Evolutionary conservation across 805 yeast genomes (phyloP), one percentile per base, ranked within the genome.

Genomic region (Hanseniaspora thailandica): DNA sequence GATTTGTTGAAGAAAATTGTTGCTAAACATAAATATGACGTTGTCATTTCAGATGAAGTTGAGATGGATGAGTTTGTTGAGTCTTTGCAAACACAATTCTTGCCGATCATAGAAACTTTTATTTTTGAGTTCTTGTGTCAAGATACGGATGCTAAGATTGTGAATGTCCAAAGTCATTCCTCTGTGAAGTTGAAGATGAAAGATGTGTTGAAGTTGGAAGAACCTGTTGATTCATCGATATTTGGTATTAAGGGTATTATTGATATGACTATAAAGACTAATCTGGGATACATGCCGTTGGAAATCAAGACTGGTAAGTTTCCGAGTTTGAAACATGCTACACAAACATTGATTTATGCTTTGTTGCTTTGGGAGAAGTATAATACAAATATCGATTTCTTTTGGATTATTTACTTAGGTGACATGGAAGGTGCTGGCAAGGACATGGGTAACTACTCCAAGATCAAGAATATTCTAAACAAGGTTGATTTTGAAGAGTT

Each of bases 221-320:
- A 93, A 61, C 84, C 81, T 60, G 82, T 93, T 13, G 81, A 95
- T 87, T 86, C 97, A 0, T 95, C 97, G 0, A 75, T 78, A 62
- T 88, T 76, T 69, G 99, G 99, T 0, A 67, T 93, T 8, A 78
- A 86, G 59, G 99, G 99, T 0, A 78, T 82, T 59, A 79, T 89
- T 17, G 99, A 93, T 69, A 96, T 83, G 2, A 87, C 96, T 0
- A 74, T 87, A 1, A 84, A 83, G 58, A 83, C 84, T 0, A 65
- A 69, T 25, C 76, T 76, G n/a, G 76, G 71, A 52, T 73, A 87
- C 12, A 75, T 80, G 0, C 97, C 97, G 0, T 71, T 93, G 69
- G 99, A 93, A 63, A 79, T 93, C 55, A 93, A 93, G 63, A 87
- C 97, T 0, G 96, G 97, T 0, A 72, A 71, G 50, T 67, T 73